Evolutionary conservation across 495 filamentous ascomycete species (phyloP).

Genomic region (Darksidea phi): DNA sequence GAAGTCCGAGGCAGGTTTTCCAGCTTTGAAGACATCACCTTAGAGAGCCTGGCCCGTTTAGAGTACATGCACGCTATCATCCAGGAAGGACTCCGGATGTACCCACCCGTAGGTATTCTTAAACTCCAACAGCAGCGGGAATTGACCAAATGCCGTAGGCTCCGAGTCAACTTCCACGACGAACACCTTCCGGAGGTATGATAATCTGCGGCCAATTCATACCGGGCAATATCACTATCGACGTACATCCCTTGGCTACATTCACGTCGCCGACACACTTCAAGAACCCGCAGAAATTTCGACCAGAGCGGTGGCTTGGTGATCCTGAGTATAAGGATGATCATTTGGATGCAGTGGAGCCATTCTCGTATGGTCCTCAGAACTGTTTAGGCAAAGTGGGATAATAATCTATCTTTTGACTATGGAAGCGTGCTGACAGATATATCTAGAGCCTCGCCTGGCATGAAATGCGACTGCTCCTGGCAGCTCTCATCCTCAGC

Average conservation of each 20-base stretch:
- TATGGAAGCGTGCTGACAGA: background rate
- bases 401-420: background rate
- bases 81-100: background rate
- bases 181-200: too few relatives aligned
- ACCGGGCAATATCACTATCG: background rate
- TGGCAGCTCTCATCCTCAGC: background rate
- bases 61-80: background rate
- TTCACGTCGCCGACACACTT: background rate
- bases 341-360: background rate
- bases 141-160: background rate
- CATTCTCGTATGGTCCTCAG: background rate
- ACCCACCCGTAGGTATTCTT: background rate
- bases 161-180: too few relatives aligned
- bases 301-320: background rate
- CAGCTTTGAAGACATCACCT: background rate
- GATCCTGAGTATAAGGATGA: background rate
- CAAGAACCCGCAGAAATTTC: background rate
- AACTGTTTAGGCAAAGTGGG: background rate
- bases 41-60: background rate
- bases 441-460: background rate
- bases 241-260: background rate
- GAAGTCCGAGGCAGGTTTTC: background rate
- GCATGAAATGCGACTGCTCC: background rate
- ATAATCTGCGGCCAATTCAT: too few relatives aligned
- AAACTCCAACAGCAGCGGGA: background rate